A percentile compares a stretch with the other conserved stretches of the same genome.
phyloP scores from a whole-genome alignment of 2,329 filamentous ascomycete species.

The Neofusicoccum umdonicola region DNA sequence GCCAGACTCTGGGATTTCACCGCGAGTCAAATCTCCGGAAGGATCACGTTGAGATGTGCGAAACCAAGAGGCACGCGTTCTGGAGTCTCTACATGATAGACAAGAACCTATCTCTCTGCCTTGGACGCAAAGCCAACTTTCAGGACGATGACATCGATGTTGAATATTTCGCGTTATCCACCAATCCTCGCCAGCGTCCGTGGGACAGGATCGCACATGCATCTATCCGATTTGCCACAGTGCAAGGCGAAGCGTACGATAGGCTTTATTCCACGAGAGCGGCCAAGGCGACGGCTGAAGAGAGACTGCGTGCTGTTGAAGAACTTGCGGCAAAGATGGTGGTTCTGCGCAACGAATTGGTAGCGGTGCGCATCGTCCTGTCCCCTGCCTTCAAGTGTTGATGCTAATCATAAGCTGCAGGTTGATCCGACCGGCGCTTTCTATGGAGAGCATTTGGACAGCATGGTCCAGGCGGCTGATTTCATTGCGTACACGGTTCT shows the following conservation, averaged over 20 bases:
- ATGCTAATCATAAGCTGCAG: not conserved
- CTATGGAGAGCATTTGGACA: not conserved
- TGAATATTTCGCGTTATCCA: conserved; percentile 19
- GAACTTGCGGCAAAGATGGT: not conserved
- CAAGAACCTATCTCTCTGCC: conserved; percentile 37
- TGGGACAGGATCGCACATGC: conserved; percentile 16
- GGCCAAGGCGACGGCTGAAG: not conserved
- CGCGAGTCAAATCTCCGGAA: conserved; percentile 34
- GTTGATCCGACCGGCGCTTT: not conserved
- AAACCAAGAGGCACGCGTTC: conserved; percentile 32
- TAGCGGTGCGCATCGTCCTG: not conserved
- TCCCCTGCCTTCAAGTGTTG: too few species aligned
- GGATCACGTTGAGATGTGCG: conserved; percentile 29
- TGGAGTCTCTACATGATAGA: conserved; percentile 41
- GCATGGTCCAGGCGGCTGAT: conserved; percentile 13
- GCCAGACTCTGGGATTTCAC: conserved; percentile 36
- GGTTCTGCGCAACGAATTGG: not conserved
- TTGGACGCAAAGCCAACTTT: conserved; percentile 36
- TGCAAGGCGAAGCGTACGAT: conserved; percentile 37
- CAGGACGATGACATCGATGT: conserved; percentile 39
- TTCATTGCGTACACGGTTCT: conserved; percentile 20
- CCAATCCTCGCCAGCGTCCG: conserved; percentile 15
- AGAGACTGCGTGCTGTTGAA: not conserved
- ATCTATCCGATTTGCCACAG: conserved; percentile 33
- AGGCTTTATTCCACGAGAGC: conserved; percentile 27